phyloP scores from a whole-genome alignment of 225 moss, liverwort and hornwort species.

The Marchantia paleacea region DNA sequence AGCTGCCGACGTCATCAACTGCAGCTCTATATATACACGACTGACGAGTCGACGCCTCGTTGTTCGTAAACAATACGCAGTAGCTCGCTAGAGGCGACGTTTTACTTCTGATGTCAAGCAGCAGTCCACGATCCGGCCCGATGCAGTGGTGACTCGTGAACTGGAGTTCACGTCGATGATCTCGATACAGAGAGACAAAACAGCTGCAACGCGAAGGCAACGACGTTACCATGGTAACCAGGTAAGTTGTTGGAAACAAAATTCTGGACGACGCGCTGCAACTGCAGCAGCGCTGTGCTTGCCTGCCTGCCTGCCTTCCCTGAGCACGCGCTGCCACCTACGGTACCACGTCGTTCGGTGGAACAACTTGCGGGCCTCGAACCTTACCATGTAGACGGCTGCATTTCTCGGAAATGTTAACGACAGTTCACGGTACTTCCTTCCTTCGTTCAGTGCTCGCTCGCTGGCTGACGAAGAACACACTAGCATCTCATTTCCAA shows the following conservation, averaged over 20 bases:
- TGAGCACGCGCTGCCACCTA: neutral
- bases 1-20: too few species aligned
- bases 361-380: neutral
- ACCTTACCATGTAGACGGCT: neutral
- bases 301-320: neutral
- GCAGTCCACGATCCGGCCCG: neutral
- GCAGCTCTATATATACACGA: neutral
- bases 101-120: neutral
- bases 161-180: neutral
- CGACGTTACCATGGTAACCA: neutral
- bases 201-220: neutral
- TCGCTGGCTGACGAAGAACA: neutral
- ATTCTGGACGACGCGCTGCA: neutral
- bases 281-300: neutral
- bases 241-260: neutral
- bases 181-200: too few species aligned
- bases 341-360: neutral
- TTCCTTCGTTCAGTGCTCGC: neutral
- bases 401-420: neutral
- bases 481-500: neutral
- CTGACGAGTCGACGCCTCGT: neutral
- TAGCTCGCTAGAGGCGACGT: neutral
- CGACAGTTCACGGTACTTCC: neutral
- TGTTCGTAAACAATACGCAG: neutral
- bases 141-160: neutral